Evolutionary conservation across 2,329 filamentous ascomycete genomes (phyloP), one percentile per base, ranked within the genome.

Genomic region (Ophiostoma angusticollis): DNA sequence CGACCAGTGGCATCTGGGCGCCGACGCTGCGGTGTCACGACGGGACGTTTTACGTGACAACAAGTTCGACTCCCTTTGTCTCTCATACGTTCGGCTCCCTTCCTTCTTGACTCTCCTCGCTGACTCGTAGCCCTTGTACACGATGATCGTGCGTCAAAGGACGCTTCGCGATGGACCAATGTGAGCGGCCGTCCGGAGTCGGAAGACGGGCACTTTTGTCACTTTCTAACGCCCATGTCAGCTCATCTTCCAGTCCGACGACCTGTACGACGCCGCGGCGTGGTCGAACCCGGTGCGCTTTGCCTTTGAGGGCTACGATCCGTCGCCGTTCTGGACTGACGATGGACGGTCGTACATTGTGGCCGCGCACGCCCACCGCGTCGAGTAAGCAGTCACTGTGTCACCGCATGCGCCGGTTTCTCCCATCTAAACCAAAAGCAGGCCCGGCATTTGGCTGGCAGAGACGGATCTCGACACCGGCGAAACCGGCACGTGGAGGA

Each of bases 321-420:
- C 70, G 0, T 65, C 62, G 24, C 61, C 65, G 7, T 70, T 72
- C 47, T 76, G 70, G 66, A 67, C 75, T 35, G 62, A 64, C 1
- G 64, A 75, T 33, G 72, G 70, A 1, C 67, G 61, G 41, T 56
- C 63, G 0, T 76, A 74, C 41, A 62, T 72, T 4, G 60, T 59
- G 0, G 61, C 58, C 4, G 56, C 51, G n/a, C 58, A 61, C 42
- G 54, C 55, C 6, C 62, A 54, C 53, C 52, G 54, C 39, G 52
- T 60, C 14, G 45, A 42, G n/a, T n/a, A n/a, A n/a, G n/a, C n/a
- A n/a, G n/a, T n/a, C n/a, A n/a, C n/a, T n/a, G n/a, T n/a, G n/a
- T n/a, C n/a, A n/a, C n/a, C n/a, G n/a, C n/a, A n/a, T n/a, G n/a
- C n/a, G n/a, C n/a, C n/a, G n/a, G n/a, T n/a, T n/a, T n/a, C n/a